phyloP scores from a whole-genome alignment of 2,329 filamentous ascomycete species.

The Colletotrichum neosansevieriae region DNA sequence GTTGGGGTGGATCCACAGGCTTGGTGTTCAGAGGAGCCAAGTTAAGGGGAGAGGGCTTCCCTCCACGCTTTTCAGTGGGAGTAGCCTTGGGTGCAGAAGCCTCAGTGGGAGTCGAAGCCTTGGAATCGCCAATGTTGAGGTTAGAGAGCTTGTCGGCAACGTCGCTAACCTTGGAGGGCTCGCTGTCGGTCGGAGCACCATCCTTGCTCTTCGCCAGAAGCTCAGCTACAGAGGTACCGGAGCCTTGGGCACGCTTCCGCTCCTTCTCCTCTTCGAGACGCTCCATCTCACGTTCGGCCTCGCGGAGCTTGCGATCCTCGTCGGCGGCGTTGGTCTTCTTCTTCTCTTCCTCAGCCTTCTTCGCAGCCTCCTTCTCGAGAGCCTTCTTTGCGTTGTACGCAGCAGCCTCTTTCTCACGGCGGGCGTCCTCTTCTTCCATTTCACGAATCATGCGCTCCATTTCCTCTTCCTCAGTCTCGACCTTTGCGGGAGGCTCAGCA shows the following conservation, averaged over 20 bases:
- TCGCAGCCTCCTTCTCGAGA: slow-evolving; percentile 56
- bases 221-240: slow-evolving; percentile 65
- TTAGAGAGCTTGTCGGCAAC: slow-evolving; percentile 63
- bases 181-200: slow-evolving; percentile 51
- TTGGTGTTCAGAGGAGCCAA: slow-evolving; percentile 85
- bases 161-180: slow-evolving; percentile 53
- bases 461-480: slow-evolving; percentile 64
- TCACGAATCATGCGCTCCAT: slow-evolving; percentile 71
- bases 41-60: slow-evolving; percentile 90
- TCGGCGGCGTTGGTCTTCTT: slow-evolving; percentile 66
- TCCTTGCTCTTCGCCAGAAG: slow-evolving; percentile 56
- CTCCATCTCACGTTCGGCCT: slow-evolving; percentile 80
- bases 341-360: slow-evolving; percentile 61
- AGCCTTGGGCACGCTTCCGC: slow-evolving; percentile 63
- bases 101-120: slow-evolving; percentile 56
- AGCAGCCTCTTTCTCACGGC: slow-evolving; percentile 59
- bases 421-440: slow-evolving; percentile 69
- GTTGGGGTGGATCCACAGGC: slow-evolving; percentile 89
- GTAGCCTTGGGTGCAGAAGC: slow-evolving; percentile 64
- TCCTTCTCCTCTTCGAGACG: slow-evolving; percentile 79
- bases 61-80: slow-evolving; percentile 67
- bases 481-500: slow-evolving; percentile 48
- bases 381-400: slow-evolving; percentile 59
- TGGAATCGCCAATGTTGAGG: slow-evolving; percentile 61
- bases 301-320: slow-evolving; percentile 75